A percentile compares a stretch with the other conserved stretches of the same genome.
These are phyloP conservation scores for Ustilago crameri DNA, from an alignment of 1,284 basidiomycete species.

Conservation along the genomic window DNA sequence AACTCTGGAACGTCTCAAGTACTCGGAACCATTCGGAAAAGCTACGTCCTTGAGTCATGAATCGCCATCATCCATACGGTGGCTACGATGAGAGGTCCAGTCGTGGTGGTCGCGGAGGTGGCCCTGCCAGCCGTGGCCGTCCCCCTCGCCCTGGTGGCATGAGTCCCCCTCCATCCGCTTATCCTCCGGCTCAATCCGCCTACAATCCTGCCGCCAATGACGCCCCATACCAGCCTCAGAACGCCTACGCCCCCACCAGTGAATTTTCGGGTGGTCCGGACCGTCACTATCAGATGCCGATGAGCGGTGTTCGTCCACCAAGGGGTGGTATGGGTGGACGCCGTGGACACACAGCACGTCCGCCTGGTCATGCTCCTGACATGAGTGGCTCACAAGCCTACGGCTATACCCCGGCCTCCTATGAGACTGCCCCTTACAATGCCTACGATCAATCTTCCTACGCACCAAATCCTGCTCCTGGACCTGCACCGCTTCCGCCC, in stretches of 20 bases:
- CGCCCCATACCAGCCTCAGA: constrained; percentile 22
- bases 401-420: constrained; percentile 31
- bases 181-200: constrained; percentile 19
- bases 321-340: constrained; percentile 36
- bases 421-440: constrained; percentile 22
- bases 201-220: constrained; percentile 36
- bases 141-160: constrained; percentile 29
- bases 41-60: constrained; percentile 72
- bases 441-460: constrained; percentile 5
- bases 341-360: constrained; percentile 20
- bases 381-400: constrained; percentile 19
- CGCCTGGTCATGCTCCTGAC: constrained; percentile 21
- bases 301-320: constrained; percentile 26
- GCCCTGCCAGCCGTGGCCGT: constrained; percentile 22
- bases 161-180: constrained; percentile 33
- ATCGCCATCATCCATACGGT: constrained; percentile 86
- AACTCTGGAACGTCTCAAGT: constrained; percentile 7
- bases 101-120: constrained; percentile 49
- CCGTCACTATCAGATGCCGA: constrained; percentile 33
- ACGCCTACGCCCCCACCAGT: constrained; percentile 25
- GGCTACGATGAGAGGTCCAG: constrained; percentile 74
- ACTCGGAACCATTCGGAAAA: constrained; percentile 8
- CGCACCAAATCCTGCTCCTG: constrained; percentile 16
- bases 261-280: constrained; percentile 40
- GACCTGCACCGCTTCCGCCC: constrained; percentile 12